Evolutionary conservation across 2,329 filamentous ascomycete genomes (phyloP).

Genomic region (Phaeomoniella chlamydospora): DNA sequence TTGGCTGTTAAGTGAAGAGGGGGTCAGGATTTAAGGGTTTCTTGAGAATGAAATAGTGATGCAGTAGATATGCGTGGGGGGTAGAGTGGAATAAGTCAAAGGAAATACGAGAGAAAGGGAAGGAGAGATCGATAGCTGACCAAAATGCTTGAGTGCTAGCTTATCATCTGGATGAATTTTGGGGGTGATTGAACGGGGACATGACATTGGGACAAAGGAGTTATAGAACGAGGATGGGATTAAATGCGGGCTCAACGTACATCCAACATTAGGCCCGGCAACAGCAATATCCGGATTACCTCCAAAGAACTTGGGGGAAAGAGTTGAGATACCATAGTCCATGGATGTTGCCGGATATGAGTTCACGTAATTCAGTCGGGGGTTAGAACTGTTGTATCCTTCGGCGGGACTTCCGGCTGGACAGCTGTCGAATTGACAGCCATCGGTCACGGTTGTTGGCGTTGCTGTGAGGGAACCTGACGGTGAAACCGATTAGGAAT

Average conservation of each 20-base stretch:
- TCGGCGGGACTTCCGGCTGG: constrained; percentile 38
- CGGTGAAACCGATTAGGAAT: constrained; percentile 23
- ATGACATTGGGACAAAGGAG: too few relatives aligned
- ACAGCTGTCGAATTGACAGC: constrained; percentile 51
- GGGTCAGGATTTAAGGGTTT: too few relatives aligned
- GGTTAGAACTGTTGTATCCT: constrained; percentile 41
- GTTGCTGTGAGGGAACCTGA: too few relatives aligned
- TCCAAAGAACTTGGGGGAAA: constrained; percentile 40
- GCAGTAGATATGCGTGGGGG: too few relatives aligned
- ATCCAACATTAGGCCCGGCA: constrained; percentile 48
- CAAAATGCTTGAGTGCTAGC: too few relatives aligned
- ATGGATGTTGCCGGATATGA: constrained; percentile 52
- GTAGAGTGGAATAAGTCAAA: too few relatives aligned
- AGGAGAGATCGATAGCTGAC: too few relatives aligned
- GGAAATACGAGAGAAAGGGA: too few relatives aligned
- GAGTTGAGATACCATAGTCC: constrained; percentile 44
- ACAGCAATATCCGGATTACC: constrained; percentile 47
- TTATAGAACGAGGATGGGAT: not conserved
- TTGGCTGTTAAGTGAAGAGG: too few relatives aligned
- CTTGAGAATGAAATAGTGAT: too few relatives aligned
- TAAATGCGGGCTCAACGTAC: constrained; percentile 1
- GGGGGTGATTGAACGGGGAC: constrained; percentile 4
- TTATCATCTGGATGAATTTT: too few relatives aligned
- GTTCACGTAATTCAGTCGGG: constrained; percentile 58
- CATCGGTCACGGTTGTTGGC: constrained; percentile 30